These are phyloP conservation scores for Penicillium flavigenum DNA, from an alignment of 495 filamentous ascomycete genomes.

Conservation along the genomic window DNA sequence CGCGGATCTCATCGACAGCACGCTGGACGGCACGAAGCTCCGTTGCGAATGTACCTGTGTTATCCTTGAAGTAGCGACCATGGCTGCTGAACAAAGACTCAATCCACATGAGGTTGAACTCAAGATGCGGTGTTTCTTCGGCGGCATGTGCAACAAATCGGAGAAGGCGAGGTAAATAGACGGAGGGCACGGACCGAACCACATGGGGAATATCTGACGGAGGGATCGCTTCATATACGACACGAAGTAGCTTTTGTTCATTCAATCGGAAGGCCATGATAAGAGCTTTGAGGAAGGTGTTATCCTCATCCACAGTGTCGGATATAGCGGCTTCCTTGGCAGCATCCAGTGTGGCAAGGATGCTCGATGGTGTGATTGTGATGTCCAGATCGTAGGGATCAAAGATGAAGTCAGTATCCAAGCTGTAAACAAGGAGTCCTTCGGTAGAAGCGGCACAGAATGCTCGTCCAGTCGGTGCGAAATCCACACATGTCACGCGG, in stretches of 20 bases:
- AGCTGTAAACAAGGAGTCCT: slow-evolving; percentile 85
- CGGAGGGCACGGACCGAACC: slow-evolving; percentile 72
- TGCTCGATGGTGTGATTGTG: slow-evolving; percentile 80
- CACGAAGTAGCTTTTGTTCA: slow-evolving; percentile 69
- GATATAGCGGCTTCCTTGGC: slow-evolving; percentile 35
- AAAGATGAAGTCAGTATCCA: slow-evolving; percentile 76
- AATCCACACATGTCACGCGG: slow-evolving; percentile 79
- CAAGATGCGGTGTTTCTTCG: slow-evolving; percentile 88
- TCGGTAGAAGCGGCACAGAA: slow-evolving; percentile 97
- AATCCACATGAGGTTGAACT: slow-evolving; percentile 92
- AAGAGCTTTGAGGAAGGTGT: slow-evolving; percentile 84
- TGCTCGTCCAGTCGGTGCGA: slow-evolving; percentile 80
- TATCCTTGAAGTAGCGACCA: slow-evolving; percentile 78
- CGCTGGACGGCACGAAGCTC: slow-evolving; percentile 79
- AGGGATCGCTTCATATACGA: slow-evolving; percentile 83
- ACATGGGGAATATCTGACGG: slow-evolving; percentile 72
- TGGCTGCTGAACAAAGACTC: slow-evolving; percentile 79
- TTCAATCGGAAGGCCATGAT: slow-evolving; percentile 97
- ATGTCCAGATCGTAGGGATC: slow-evolving; percentile 97
- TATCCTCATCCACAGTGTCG: slow-evolving; percentile 46
- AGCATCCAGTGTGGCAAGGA: slow-evolving; percentile 66
- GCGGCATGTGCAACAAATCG: slow-evolving; percentile 82
- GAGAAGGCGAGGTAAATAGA: slow-evolving; percentile 81
- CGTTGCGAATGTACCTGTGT: slow-evolving; percentile 69
- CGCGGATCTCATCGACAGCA: slow-evolving; percentile 72